Evolutionary conservation across 2,329 filamentous ascomycete species (phyloP), one percentile per base, ranked within the genome.

Genomic region (Botryosphaeria dothidea): DNA sequence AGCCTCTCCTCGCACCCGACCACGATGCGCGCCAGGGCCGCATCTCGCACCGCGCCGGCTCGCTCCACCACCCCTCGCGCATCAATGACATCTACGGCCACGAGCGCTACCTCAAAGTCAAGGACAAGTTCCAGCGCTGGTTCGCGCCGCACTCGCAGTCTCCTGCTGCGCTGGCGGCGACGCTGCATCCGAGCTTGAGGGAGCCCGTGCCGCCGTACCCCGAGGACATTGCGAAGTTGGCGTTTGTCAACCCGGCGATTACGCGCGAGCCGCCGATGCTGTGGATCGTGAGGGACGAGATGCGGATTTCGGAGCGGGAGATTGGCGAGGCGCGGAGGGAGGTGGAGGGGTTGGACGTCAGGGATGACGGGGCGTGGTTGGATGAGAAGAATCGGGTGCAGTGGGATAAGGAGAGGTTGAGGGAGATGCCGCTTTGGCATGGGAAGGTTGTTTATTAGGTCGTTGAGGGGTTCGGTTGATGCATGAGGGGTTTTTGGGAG

Each of bases 271-370:
- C 76, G 1, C 80, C 81, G 2, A 76, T 77, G 15, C 65, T 83
- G 15, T 83, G 81, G 81, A 79, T 83, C 19, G 78, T 80, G 0
- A 71, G 71, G 15, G 81, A 83, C 66, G 74, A 75, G 15, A 74
- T 79, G 71, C 80, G 81, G 3, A 77, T 82, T 9, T 77, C 74
- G 3, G 73, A 74, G 67, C 73, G 80, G 48, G 80, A 82, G 68
- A 77, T 81, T 19, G 67, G 71, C 46, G 74, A 80, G 43, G 78
- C 78, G 27, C 74, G 74, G 62, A 78, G 77, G 64, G 74, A 73
- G 25, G 71, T 77, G 3, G 74, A 56, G 4, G 75, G 71, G 0
- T 61, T 83, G 17, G 54, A 71, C n/a, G 79, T 79, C 4, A 81
- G 80, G 7, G 80, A 83, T 61, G 79, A 82, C 41, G 79, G 77